Evolutionary conservation across 495 filamentous ascomycete genomes (phyloP), one percentile per base, ranked within the genome.

Genomic region (Talaromyces ruber): DNA sequence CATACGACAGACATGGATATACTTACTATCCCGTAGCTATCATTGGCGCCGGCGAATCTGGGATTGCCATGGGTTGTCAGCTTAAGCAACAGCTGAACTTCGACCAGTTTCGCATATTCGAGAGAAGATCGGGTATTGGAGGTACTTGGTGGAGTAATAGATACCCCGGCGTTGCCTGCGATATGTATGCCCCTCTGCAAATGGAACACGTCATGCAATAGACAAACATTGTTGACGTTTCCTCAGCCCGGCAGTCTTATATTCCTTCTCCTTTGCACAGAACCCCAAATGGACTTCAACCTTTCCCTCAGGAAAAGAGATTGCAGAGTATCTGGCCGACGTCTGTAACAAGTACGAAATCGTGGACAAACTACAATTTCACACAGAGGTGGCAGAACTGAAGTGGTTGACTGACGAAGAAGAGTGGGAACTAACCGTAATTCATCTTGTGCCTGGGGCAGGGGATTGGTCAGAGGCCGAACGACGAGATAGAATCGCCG

Each of bases 111-210:
- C 70, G 81, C 24, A 79, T 90, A 61, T 88, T 89, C 67, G 87
- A 89, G 3, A 71, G 81, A 29, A 79, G 85, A 61, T 70, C 80
- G 2, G 81, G 79, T 6, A 79, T 87, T 62, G 87, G 87, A 47
- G 87, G 87, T 16, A 88, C 86, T 12, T 90, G 87, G 87, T 82
- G 77, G 74, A 81, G 82, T 55, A 89, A 89, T 69, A 71, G 80
- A 37, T 90, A 89, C 70, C 87, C 87, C 2, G 87, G 85, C 21
- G 80, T 78, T 59, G 83, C 82, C 37, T 85, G 82, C 61, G 77
- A 80, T 63, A 67, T 79, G 75, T 78, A 64, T 43, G 68, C 61
- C 11, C 43, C 26, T 39, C 54, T 67, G 62, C 59, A 57, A 39
- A 34, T 21, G 21, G 5, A 21, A 59, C 26, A 0, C 12, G 6